Base-by-base conservation (phyloP, 73 alveolate genomes). In the Symbiodinium natans region DNA sequence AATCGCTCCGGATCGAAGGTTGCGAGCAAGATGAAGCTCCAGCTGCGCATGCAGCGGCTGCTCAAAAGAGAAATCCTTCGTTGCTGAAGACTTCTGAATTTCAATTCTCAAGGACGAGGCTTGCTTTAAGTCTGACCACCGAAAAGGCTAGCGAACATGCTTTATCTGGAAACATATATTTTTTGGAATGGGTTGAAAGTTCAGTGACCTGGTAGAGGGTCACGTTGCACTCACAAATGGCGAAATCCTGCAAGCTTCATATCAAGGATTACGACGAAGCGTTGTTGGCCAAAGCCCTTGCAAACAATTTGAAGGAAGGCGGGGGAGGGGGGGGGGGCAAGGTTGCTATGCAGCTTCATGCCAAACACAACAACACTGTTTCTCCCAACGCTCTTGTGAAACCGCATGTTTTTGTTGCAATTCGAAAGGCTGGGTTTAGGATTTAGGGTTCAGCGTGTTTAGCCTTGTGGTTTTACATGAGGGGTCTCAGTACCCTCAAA, bases 11-110 rank as follows among this genome's bases (percentile, higher is more conserved):
- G 80, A 23, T 63, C 80, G 80, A 63, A 63, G 80, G 39, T 63
- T 63, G 80, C 80, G 80, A 63, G 31, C 80, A 63, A 63, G 80
- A 63, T 63, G 80, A 63, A 29, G 80, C 80, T 63, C 80, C 33
- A 63, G 80, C 80, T 63, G 80, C 80, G 19, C 80, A 63, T 63
- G 80, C 80, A 63, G 5, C 39, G 80, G 36, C 80, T 63, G 80
- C 80, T 63, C 80, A 29, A 63, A 63, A 63, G 80, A 29, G 80
- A 23, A 63, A 63, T 63, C 80, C 80, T 63, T 63, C 39, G 40
- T 0, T 63, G 40, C 27, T 1, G 9, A 56, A 0, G 1, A 5
- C 31, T 21, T 0, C 19, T 56, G 75, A 56, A 46, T 46, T 46
- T 46, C 59, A 46, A 46, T 13, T 46, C 59, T 46, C 59, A 46